These are phyloP conservation scores for Yarrowia sp. DNA, from an alignment of 805 yeast genomes.

Conservation along the genomic window DNA sequence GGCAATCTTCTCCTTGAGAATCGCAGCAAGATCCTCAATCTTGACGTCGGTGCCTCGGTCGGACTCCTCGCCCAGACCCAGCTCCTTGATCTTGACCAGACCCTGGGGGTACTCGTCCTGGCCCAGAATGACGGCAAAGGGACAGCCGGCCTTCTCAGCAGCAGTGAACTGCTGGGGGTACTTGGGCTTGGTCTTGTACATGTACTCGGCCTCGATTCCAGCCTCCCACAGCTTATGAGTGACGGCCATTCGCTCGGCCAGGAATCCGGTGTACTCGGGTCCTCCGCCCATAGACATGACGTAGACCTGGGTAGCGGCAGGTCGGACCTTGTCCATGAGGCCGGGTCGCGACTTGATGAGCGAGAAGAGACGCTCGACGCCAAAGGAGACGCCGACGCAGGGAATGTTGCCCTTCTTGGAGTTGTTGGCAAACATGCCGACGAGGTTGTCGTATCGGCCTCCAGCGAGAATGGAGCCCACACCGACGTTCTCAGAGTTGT, in stretches of 20 bases:
- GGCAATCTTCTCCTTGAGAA: constrained; percentile 50
- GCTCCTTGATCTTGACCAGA: constrained; percentile 74
- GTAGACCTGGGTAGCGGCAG: constrained; percentile 87
- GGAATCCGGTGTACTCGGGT: constrained; percentile 88
- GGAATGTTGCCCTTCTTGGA: constrained; percentile 77
- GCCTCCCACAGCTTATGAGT: constrained; percentile 81
- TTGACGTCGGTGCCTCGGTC: constrained; percentile 81
- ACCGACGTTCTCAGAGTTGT: constrained; percentile 94
- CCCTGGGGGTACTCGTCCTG: constrained; percentile 88
- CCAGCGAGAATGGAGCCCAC: constrained; percentile 99
- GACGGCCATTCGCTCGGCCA: constrained; percentile 85
- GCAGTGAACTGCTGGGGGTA: constrained; percentile 96
- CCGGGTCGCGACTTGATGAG: constrained; percentile 74
- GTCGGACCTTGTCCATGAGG: constrained; percentile 60
- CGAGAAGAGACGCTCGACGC: constrained; percentile 92
- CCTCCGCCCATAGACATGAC: constrained; percentile 99
- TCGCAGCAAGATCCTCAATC: constrained; percentile 55
- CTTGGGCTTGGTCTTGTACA: constrained; percentile 90
- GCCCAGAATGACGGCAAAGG: constrained; percentile 87
- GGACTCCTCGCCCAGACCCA: constrained; percentile 83
- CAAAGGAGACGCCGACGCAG: constrained; percentile 95
- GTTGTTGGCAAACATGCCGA: constrained; percentile 92
- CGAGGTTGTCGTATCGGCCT: constrained; percentile 95
- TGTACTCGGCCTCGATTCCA: constrained; percentile 86
- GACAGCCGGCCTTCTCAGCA: constrained; percentile 91